Percentiles rank a stretch among this genome's conserved stretches.
Conservation (phyloP, 1,139 yeast genomes). For the Hansenula sp. region DNA sequence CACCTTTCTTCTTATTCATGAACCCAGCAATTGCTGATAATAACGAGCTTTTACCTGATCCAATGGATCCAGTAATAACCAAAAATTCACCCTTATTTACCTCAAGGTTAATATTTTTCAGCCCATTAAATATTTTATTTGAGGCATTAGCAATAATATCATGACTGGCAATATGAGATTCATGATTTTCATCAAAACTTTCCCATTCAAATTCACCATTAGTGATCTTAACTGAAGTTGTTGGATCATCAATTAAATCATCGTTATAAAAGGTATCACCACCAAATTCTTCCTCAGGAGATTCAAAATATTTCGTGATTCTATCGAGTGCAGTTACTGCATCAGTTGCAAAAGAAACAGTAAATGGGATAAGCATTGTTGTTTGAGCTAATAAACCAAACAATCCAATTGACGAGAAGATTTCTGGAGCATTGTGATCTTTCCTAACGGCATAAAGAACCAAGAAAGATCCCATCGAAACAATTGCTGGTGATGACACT, state of each 20-base stretch:
- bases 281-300: conserved; percentile 32
- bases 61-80: conserved; percentile 40
- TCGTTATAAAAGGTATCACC: conserved; percentile 18
- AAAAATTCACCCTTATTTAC: conserved; percentile 37
- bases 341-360: conserved; percentile 50
- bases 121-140: conserved; percentile 14
- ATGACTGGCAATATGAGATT: too few relatives aligned
- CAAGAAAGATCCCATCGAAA: too few relatives aligned
- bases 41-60: conserved; percentile 41
- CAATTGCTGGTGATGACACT: too few relatives aligned
- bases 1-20: conserved; percentile 40
- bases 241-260: conserved; percentile 20
- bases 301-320: conserved; percentile 46
- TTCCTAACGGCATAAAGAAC: too few relatives aligned
- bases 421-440: too few relatives aligned
- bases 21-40: conserved; percentile 40
- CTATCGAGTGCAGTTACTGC: conserved; percentile 57
- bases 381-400: too few relatives aligned
- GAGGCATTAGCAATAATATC: too few relatives aligned
- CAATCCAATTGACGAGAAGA: too few relatives aligned
- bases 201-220: conserved; percentile 70
- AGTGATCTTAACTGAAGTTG: conserved; percentile 39
- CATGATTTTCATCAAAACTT: conserved; percentile 32
- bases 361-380: conserved; percentile 67
- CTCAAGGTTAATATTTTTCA: conserved; percentile 25